Percentiles rank a stretch among this genome's conserved stretches.
Evolutionary conservation across 352 stramenopile genomes (phyloP).

Genomic region (Globisporangium orthogonon): DNA sequence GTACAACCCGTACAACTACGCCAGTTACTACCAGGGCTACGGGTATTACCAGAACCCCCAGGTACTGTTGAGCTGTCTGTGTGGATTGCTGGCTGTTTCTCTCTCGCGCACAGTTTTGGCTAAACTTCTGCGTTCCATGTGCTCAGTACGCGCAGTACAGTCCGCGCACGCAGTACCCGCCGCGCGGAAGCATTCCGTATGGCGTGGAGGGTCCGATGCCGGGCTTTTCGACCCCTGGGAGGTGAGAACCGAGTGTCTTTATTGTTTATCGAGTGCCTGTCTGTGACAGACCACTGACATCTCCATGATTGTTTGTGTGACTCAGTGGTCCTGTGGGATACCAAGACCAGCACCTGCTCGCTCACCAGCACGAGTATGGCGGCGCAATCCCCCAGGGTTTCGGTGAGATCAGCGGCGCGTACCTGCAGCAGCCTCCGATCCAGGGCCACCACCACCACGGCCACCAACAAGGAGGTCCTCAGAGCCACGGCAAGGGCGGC

Average conservation of each 20-base stretch:
- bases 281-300: too few species aligned
- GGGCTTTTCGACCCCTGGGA: slow-evolving; percentile 73
- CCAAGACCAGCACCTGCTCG: slow-evolving; percentile 79
- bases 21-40: slow-evolving; percentile 81
- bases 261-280: background rate
- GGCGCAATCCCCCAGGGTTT: slow-evolving; percentile 73
- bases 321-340: slow-evolving; percentile 63
- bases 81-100: background rate
- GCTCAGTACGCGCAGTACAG: slow-evolving; percentile 81
- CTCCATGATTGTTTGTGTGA: background rate
- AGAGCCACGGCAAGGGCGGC: slow-evolving; percentile 58
- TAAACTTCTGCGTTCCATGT: background rate
- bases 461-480: slow-evolving; percentile 47
- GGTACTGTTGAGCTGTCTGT: slow-evolving; percentile 13
- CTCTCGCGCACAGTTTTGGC: slow-evolving; percentile 7
- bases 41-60: slow-evolving; percentile 87
- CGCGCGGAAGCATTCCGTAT: slow-evolving; percentile 79
- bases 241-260: slow-evolving; percentile 16
- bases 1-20: slow-evolving; percentile 89
- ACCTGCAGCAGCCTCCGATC: slow-evolving; percentile 59
- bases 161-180: slow-evolving; percentile 77
- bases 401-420: slow-evolving; percentile 72
- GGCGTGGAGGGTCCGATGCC: slow-evolving; percentile 73
- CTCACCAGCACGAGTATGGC: slow-evolving; percentile 77
- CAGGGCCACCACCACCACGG: slow-evolving; percentile 47